phyloP scores from a whole-genome alignment of 2,329 filamentous ascomycete genomes.

The Cryphonectria japonica region DNA sequence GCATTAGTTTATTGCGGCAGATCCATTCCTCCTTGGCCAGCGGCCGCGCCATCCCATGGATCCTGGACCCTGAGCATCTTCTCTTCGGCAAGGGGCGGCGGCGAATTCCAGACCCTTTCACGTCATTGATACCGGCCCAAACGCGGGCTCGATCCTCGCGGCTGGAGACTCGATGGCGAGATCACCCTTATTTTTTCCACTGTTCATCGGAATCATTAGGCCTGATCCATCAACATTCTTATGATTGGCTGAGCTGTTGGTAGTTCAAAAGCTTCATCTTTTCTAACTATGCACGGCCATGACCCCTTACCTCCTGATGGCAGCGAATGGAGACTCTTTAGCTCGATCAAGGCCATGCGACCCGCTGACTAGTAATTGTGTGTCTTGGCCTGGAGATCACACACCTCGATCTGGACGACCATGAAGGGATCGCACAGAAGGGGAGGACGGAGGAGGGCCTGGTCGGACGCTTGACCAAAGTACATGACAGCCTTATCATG shows the following conservation, averaged over 20 bases:
- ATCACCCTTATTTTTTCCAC: neutral
- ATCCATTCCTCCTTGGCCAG: neutral
- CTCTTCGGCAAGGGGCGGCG: neutral
- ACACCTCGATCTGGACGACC: neutral
- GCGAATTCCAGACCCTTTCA: neutral
- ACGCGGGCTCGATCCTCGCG: neutral
- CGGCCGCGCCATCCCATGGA: neutral
- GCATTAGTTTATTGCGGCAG: neutral
- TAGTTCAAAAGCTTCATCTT: neutral
- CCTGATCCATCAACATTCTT: neutral
- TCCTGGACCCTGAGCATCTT: neutral
- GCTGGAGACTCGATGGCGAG: neutral
- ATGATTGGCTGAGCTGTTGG: neutral
- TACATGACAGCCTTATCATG: neutral
- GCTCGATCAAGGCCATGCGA: slow-evolving; percentile 8
- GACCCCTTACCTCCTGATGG: neutral
- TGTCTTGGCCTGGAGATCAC: neutral
- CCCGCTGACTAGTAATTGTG: neutral
- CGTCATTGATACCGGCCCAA: neutral
- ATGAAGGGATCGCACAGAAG: neutral
- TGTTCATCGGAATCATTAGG: neutral
- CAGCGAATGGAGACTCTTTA: slow-evolving; percentile 9
- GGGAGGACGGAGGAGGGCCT: neutral
- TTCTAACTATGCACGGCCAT: neutral
- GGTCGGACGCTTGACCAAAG: neutral